These are phyloP conservation scores for Gossypium mustelinum DNA, from an alignment of 345 rosid species.

Conservation along the genomic window DNA sequence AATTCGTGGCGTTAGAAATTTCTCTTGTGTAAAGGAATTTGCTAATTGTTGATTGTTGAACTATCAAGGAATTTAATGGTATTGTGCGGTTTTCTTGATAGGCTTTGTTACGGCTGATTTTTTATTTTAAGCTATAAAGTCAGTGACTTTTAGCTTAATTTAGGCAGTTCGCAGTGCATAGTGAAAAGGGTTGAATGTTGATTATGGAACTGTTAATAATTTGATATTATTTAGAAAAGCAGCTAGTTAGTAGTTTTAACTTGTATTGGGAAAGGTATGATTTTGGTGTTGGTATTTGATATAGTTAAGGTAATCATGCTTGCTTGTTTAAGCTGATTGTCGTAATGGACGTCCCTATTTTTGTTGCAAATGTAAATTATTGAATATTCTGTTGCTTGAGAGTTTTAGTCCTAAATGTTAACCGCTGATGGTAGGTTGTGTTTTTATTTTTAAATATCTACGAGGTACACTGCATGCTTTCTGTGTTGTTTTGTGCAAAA, in stretches of 20 bases:
- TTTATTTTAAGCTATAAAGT: neutral
- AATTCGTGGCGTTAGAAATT: neutral
- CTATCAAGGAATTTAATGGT: neutral
- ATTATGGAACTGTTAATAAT: neutral
- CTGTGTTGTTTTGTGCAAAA: neutral
- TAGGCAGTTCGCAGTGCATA: too few species aligned
- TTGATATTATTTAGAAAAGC: neutral
- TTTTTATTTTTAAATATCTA: neutral
- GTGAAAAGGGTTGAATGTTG: neutral
- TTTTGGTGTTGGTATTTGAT: neutral
- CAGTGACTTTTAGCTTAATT: neutral
- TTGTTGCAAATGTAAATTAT: too few species aligned
- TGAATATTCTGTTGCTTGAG: neutral
- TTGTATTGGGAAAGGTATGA: neutral
- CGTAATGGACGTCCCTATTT: neutral
- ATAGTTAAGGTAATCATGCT: neutral
- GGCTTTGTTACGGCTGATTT: neutral
- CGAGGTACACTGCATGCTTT: neutral
- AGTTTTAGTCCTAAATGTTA: neutral
- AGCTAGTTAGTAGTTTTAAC: neutral
- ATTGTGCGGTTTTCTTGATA: neutral
- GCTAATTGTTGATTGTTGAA: neutral
- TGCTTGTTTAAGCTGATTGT: neutral
- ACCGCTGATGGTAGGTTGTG: neutral
- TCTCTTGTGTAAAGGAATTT: neutral